Conservation (phyloP, 768 basidiomycete species). For the Inosperma sp. region DNA sequence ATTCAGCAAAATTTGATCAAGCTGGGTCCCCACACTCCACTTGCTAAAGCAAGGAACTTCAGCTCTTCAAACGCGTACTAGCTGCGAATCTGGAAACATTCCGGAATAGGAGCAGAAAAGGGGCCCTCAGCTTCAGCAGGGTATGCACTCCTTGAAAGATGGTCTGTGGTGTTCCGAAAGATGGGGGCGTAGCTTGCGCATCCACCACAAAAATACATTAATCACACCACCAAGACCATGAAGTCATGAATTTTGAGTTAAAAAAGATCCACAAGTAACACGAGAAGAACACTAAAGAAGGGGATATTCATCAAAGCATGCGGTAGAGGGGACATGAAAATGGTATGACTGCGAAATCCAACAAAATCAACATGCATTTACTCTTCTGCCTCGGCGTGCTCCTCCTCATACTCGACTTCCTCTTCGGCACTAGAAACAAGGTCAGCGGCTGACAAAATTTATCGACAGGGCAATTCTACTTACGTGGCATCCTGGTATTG, state of each 20-base stretch:
- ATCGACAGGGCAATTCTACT: slow-evolving; percentile 28
- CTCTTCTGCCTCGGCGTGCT: slow-evolving; percentile 59
- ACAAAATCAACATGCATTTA: slow-evolving; percentile 14
- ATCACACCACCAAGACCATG: too few relatives aligned
- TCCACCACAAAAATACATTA: too few relatives aligned
- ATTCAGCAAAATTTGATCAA: too few relatives aligned
- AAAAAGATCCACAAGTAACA: slow-evolving; percentile 1
- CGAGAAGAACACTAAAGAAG: not conserved
- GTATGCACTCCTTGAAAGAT: too few relatives aligned
- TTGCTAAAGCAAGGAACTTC: too few relatives aligned
- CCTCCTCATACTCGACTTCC: slow-evolving; percentile 88
- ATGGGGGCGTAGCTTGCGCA: too few relatives aligned
- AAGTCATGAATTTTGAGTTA: slow-evolving; percentile 4
- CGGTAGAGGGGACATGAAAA: slow-evolving; percentile 9
- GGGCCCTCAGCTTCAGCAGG: too few relatives aligned
- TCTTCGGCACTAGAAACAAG: slow-evolving; percentile 61
- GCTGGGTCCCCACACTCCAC: too few relatives aligned
- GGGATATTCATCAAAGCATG: slow-evolving; percentile 8
- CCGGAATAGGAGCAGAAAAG: too few relatives aligned
- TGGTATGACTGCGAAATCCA: not conserved
- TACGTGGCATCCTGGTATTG: slow-evolving; percentile 94
- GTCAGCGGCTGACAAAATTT: not conserved
- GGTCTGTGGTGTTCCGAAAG: too few relatives aligned
- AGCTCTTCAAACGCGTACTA: too few relatives aligned
- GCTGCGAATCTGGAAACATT: too few relatives aligned